Evolutionary conservation across 176 grass and related monocot species (phyloP).

Genomic region (Poa pratensis): DNA sequence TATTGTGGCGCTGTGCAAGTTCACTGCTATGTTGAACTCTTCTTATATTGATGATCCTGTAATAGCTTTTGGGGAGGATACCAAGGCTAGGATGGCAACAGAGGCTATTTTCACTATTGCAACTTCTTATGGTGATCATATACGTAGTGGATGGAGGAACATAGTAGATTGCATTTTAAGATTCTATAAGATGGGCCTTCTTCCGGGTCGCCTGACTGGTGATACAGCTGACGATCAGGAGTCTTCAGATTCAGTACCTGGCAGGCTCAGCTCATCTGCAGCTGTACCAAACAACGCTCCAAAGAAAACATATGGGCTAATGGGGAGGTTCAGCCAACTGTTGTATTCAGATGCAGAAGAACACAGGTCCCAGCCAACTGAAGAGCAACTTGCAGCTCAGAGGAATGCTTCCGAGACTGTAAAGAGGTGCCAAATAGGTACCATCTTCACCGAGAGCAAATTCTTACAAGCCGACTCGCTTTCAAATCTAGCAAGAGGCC

Average conservation of each 20-base stretch:
- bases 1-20: not conserved
- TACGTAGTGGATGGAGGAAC: not conserved
- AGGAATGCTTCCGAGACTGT: constrained; percentile 9
- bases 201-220: not conserved
- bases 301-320: constrained; percentile 20
- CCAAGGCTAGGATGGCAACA: constrained; percentile 18
- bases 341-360: constrained; percentile 17
- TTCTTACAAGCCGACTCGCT: constrained; percentile 53
- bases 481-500: constrained; percentile 66
- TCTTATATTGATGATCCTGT: constrained; percentile 8
- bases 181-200: not conserved
- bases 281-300: not conserved
- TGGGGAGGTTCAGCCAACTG: constrained; percentile 13
- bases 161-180: constrained; percentile 32
- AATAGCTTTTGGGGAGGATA: constrained; percentile 10
- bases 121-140: constrained; percentile 4
- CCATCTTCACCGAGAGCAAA: constrained; percentile 23
- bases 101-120: constrained; percentile 10
- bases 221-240: not conserved
- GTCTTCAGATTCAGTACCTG: not conserved
- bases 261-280: not conserved
- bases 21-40: not conserved
- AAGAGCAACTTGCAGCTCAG: constrained; percentile 22
- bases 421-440: constrained; percentile 11
- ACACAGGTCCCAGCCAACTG: constrained; percentile 11